These are phyloP conservation scores for Eucalyptus polyanthemos DNA, from an alignment of 345 rosid genomes.

Conservation along the genomic window DNA sequence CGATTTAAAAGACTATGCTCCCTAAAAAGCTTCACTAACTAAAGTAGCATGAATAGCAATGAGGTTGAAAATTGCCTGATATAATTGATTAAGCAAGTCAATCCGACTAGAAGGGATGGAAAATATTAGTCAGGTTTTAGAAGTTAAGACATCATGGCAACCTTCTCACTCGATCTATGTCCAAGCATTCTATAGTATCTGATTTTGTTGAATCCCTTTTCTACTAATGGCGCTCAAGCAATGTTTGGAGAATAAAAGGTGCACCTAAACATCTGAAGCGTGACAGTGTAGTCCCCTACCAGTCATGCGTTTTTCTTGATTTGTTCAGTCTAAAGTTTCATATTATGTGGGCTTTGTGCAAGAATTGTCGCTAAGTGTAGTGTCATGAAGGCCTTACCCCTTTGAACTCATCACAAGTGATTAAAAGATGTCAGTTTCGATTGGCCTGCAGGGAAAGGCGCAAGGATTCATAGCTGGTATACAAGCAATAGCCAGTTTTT, in stretches of 20 bases:
- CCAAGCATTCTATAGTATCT: not conserved
- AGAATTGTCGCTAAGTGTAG: not conserved
- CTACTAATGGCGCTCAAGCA: not conserved
- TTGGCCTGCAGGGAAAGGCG: conserved; percentile 26
- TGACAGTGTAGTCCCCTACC: not conserved
- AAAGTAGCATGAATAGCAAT: not conserved
- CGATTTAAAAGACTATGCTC: not conserved
- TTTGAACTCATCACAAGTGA: not conserved
- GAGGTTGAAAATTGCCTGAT: not conserved
- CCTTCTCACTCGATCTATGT: not conserved
- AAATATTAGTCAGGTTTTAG: not conserved
- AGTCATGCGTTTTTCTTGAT: not conserved
- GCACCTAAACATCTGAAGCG: not conserved
- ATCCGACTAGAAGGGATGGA: not conserved
- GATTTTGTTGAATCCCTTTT: not conserved
- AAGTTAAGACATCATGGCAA: not conserved
- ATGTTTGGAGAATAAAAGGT: not conserved
- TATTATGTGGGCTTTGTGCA: not conserved
- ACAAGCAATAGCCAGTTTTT: conserved; percentile 24
- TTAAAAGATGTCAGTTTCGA: not conserved
- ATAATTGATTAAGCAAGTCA: not conserved
- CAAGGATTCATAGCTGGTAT: conserved; percentile 46
- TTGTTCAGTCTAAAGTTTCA: not conserved
- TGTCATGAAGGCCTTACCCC: not conserved
- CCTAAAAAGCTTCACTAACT: not conserved